Percentiles rank a stretch among this genome's conserved stretches.
phyloP scores from a whole-genome alignment of 345 rosid genomes.

The Turritis glabra region DNA sequence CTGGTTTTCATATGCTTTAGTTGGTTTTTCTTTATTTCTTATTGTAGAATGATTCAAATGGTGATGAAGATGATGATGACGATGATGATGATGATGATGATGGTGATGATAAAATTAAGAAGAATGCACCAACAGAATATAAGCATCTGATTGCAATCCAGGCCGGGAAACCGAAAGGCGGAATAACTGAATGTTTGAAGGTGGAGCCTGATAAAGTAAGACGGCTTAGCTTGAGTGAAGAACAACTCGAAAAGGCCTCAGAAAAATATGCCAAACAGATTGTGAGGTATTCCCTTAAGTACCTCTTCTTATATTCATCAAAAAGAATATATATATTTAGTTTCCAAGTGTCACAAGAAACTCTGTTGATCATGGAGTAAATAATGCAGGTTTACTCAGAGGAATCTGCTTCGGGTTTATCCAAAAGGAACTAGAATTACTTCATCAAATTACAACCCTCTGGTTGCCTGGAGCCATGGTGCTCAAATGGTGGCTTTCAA shows the following conservation, averaged over 20 bases:
- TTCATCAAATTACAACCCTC: constrained; percentile 91
- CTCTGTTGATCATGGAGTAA: constrained; percentile 34
- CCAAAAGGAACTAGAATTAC: constrained; percentile 86
- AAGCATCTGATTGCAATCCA: constrained; percentile 52
- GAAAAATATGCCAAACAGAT: constrained; percentile 50
- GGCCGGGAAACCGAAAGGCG: constrained; percentile 69
- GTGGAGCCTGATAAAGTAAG: constrained; percentile 61
- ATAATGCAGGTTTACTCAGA: constrained; percentile 71
- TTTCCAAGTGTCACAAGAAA: neutral
- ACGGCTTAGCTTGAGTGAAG: constrained; percentile 69
- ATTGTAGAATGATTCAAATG: constrained; percentile 28
- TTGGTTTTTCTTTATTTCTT: neutral
- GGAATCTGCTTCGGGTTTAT: constrained; percentile 78
- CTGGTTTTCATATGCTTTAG: neutral
- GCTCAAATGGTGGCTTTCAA: constrained; percentile 99
- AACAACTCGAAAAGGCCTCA: constrained; percentile 55
- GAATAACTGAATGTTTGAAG: constrained; percentile 48
- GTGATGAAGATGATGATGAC: constrained; percentile 37
- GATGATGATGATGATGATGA: constrained; percentile 44
- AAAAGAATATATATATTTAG: too few species aligned
- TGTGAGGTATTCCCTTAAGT: constrained; percentile 42
- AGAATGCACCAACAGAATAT: constrained; percentile 42
- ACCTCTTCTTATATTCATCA: neutral
- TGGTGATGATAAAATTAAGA: constrained; percentile 41
- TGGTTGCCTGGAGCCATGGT: constrained; percentile 90